A percentile compares a stretch with the other conserved stretches of the same genome.
phyloP scores from a whole-genome alignment of 352 stramenopile genomes.

The Blastocystis sp. region DNA sequence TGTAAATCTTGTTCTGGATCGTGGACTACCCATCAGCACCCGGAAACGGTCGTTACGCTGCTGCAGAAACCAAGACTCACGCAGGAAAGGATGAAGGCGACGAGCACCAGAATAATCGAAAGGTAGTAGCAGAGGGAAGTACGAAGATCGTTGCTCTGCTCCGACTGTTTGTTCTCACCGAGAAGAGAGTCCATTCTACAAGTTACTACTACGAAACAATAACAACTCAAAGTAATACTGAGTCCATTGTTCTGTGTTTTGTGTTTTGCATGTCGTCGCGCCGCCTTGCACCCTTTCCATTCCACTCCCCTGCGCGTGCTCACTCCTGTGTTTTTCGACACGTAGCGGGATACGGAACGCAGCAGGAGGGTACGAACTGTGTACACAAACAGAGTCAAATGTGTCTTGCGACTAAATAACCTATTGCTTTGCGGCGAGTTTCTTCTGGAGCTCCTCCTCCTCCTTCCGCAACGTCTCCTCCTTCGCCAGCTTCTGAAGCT shows the following conservation, averaged over 20 bases:
- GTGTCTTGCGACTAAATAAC: background rate
- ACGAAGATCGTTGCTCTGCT: constrained; percentile 28
- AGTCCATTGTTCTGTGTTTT: background rate
- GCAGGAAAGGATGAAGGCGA: constrained; percentile 20
- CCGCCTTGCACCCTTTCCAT: background rate
- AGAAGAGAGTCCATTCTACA: constrained; percentile 51
- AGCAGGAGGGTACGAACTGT: too few relatives aligned
- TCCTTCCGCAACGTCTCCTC: background rate
- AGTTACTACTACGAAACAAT: background rate
- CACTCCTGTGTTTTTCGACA: background rate
- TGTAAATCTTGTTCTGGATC: constrained; percentile 61
- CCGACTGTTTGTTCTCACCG: background rate
- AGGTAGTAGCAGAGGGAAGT: constrained; percentile 51
- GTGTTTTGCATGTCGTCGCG: constrained; percentile 26
- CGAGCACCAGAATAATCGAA: constrained; percentile 19
- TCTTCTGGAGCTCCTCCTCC: background rate
- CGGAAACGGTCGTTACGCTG: background rate
- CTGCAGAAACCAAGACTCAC: constrained; percentile 40
- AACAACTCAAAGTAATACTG: constrained; percentile 6
- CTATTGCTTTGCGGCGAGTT: background rate
- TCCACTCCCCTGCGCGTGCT: background rate
- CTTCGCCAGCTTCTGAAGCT: background rate
- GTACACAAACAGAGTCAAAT: too few relatives aligned
- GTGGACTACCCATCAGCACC: background rate
- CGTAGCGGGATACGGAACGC: too few relatives aligned